Evolutionary conservation across 2,329 filamentous ascomycete species (phyloP).

Genomic region (Rhynchosporium secalis): DNA sequence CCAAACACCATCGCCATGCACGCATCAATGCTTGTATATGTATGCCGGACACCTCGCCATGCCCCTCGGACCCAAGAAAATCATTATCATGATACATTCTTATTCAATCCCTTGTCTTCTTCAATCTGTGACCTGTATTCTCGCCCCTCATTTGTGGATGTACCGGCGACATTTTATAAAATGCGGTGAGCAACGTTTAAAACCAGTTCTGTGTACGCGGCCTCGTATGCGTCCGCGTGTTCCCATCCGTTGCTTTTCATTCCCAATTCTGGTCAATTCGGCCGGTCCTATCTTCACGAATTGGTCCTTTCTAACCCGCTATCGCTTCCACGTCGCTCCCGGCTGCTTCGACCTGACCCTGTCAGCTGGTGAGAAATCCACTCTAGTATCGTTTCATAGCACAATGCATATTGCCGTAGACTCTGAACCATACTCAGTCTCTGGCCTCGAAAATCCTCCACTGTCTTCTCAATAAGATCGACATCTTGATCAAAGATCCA

Average conservation of each 20-base stretch:
- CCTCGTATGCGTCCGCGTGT: not conserved
- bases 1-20: constrained; percentile 14
- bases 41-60: constrained; percentile 5
- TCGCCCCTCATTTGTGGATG: constrained; percentile 4
- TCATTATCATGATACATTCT: constrained; percentile 10
- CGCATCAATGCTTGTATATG: constrained; percentile 3
- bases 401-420: constrained; percentile 88
- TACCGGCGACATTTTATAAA: not conserved
- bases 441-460: constrained; percentile 87
- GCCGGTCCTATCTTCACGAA: not conserved
- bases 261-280: not conserved
- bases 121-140: not conserved
- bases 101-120: not conserved
- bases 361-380: constrained; percentile 60
- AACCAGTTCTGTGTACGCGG: constrained; percentile 1
- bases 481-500: constrained; percentile 71
- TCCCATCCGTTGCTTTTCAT: not conserved
- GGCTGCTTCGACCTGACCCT: constrained; percentile 15
- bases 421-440: constrained; percentile 96
- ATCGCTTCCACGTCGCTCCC: constrained; percentile 35
- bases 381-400: constrained; percentile 91
- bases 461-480: constrained; percentile 82
- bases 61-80: not conserved
- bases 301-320: constrained; percentile 14
- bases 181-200: constrained; percentile 7